phyloP scores from a whole-genome alignment of 2,329 filamentous ascomycete species.

The Fusarium verrucosum region DNA sequence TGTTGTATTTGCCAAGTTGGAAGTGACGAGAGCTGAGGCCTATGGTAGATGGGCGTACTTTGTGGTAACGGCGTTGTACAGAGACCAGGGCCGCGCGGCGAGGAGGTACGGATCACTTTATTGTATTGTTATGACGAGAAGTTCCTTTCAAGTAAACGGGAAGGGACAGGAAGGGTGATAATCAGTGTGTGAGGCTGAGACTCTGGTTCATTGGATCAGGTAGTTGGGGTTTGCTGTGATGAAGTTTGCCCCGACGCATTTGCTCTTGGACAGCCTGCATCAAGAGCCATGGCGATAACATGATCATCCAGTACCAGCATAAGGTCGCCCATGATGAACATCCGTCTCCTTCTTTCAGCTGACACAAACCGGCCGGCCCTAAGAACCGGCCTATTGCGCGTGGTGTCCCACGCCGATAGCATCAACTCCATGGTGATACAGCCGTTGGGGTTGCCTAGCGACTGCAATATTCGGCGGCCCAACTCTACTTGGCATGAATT shows the following conservation, averaged over 20 bases:
- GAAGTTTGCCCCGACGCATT: neutral
- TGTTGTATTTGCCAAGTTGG: too few species aligned
- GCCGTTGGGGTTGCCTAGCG: slow-evolving; percentile 13
- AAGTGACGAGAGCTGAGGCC: neutral
- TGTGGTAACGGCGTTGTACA: slow-evolving; percentile 7
- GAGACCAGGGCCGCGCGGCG: slow-evolving; percentile 20
- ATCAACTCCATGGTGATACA: slow-evolving; percentile 13
- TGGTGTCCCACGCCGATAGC: neutral
- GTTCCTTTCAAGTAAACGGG: too few species aligned
- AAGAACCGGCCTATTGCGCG: neutral
- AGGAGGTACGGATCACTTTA: slow-evolving; percentile 1
- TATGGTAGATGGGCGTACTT: neutral
- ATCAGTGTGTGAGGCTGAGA: neutral
- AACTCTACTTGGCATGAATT: neutral
- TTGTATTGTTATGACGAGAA: neutral
- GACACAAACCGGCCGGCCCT: neutral
- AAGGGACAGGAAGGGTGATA: neutral
- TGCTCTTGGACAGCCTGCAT: neutral
- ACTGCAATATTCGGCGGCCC: slow-evolving; percentile 15
- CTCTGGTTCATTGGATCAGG: too few species aligned
- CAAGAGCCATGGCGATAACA: neutral
- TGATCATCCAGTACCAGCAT: too few species aligned
- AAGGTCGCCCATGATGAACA: neutral
- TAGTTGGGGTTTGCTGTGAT: too few species aligned
- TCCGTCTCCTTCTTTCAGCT: neutral